Percentiles rank a stretch among this genome's conserved stretches.
Evolutionary conservation across 1,284 basidiomycete species (phyloP).

Genomic region (Apiotrichum montevideense): DNA sequence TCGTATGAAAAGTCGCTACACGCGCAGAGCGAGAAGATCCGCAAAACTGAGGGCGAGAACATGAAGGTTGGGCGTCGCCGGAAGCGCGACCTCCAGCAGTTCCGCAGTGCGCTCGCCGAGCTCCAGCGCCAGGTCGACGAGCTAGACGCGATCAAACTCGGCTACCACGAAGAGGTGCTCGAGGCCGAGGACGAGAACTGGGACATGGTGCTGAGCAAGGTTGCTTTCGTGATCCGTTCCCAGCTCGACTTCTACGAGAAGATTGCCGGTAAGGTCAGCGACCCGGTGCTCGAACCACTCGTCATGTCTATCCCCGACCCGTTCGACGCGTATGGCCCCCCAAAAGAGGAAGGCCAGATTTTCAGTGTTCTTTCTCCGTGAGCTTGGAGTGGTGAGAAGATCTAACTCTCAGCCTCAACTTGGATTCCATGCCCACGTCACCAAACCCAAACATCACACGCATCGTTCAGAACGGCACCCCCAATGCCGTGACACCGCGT

Average conservation of each 20-base stretch:
- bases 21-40: constrained; percentile 77
- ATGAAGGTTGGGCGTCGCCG: constrained; percentile 63
- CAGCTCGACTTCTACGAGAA: constrained; percentile 48
- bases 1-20: constrained; percentile 70
- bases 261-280: constrained; percentile 64
- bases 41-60: constrained; percentile 80
- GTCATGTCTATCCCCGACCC: constrained; percentile 84
- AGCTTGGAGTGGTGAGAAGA: constrained; percentile 40
- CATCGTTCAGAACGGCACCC: constrained; percentile 18
- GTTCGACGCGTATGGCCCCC: constrained; percentile 84
- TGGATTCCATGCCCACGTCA: constrained; percentile 32
- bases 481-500: constrained; percentile 14
- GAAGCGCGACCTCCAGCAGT: constrained; percentile 77
- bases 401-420: constrained; percentile 16
- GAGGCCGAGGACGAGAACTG: constrained; percentile 87
- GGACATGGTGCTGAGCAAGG: constrained; percentile 79
- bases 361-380: constrained; percentile 83
- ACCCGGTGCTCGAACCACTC: constrained; percentile 85
- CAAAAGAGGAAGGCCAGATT: constrained; percentile 80
- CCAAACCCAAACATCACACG: constrained; percentile 34
- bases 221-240: constrained; percentile 47
- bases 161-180: constrained; percentile 62
- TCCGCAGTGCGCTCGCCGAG: constrained; percentile 70
- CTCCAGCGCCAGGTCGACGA: constrained; percentile 73
- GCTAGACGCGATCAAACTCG: constrained; percentile 46